A percentile compares a stretch with the other conserved stretches of the same genome.
Evolutionary conservation across 768 basidiomycete species (phyloP).

Genomic region (Baorangia bicolor): DNA sequence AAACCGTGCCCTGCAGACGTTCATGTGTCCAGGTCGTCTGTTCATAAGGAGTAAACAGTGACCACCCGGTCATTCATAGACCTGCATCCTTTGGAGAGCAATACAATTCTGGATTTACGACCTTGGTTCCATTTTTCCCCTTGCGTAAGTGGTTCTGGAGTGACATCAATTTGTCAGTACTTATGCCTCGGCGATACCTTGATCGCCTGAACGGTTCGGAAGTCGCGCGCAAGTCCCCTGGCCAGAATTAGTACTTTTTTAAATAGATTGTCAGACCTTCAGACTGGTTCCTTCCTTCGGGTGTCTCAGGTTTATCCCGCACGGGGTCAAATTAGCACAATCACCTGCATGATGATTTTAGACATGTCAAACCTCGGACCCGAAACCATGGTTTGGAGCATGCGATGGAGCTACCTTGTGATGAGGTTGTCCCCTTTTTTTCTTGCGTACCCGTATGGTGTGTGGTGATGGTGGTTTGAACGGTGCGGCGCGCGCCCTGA

Average conservation of each 20-base stretch:
- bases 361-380: constrained; percentile 5
- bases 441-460: background rate
- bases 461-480: constrained; percentile 1
- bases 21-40: background rate
- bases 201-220: background rate
- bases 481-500: constrained; percentile 1
- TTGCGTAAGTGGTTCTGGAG: constrained; percentile 6
- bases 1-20: background rate
- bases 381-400: constrained; percentile 1
- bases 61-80: background rate
- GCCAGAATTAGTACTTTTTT: constrained; percentile 12
- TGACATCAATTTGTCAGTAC: background rate
- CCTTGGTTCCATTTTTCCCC: background rate
- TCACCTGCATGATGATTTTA: background rate
- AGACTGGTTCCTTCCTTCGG: background rate
- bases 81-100: background rate
- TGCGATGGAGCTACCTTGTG: background rate
- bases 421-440: background rate
- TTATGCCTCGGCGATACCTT: constrained; percentile 22
- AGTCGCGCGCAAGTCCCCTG: background rate
- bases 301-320: constrained; percentile 4
- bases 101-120: background rate
- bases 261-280: background rate
- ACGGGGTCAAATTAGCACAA: background rate
- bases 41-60: constrained; percentile 11